Conservation (phyloP, 179 eudicot species). For the Beta macrorhiza region DNA sequence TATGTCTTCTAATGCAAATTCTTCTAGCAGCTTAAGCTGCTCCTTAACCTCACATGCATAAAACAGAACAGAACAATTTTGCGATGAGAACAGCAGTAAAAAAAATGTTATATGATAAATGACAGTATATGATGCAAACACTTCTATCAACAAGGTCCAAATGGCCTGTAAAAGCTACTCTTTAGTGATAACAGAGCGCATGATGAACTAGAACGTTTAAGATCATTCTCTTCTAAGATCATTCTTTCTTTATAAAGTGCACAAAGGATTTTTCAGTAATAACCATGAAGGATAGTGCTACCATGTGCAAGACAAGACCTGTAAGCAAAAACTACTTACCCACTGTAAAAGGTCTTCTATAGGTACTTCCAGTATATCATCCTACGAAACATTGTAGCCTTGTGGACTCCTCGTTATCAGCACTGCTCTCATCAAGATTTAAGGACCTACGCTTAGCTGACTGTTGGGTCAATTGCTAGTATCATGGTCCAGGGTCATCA, state of each 20-base stretch:
- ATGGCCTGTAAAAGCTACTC: constrained; percentile 65
- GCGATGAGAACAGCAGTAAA: constrained; percentile 1
- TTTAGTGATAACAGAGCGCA: constrained; percentile 65
- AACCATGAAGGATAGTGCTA: constrained; percentile 33
- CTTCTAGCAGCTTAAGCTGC: constrained; percentile 65
- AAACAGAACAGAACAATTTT: constrained; percentile 11
- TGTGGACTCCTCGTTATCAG: constrained; percentile 32
- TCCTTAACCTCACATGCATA: constrained; percentile 76
- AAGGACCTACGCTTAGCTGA: constrained; percentile 57
- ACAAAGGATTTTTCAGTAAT: constrained; percentile 3
- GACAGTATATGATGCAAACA: constrained; percentile 18
- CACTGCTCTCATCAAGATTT: constrained; percentile 43
- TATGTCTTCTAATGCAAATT: constrained; percentile 72
- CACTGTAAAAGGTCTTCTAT: constrained; percentile 58
- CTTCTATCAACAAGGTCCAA: constrained; percentile 62
- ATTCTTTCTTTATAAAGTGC: constrained; percentile 78
- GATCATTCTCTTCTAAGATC: constrained; percentile 51
- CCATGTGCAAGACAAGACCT: no score
- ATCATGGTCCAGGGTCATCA: constrained; percentile 51
- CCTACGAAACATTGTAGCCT: constrained; percentile 31
- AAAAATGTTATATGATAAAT: neutral
- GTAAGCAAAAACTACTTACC: constrained; percentile 39
- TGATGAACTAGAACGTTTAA: constrained; percentile 56
- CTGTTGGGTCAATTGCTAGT: constrained; percentile 37
- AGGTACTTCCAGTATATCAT: constrained; percentile 52